Evolutionary conservation across 805 yeast species (phyloP).

Genomic region (Alloascoidea africana): DNA sequence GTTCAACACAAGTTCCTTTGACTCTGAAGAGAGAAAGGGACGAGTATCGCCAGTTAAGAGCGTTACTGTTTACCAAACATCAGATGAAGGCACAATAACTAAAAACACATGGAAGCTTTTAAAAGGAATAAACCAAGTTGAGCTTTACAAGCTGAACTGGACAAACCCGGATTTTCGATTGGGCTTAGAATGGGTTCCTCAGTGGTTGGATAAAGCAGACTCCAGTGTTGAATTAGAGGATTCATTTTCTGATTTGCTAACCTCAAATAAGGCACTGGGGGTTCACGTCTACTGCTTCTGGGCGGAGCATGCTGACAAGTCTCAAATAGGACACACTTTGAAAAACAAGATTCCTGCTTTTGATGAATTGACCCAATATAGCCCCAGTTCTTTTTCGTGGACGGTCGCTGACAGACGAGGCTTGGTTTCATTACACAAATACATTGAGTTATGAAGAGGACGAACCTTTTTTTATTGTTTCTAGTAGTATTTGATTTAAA

Average conservation of each 20-base stretch:
- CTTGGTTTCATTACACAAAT: slow-evolving; percentile 40
- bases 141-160: slow-evolving; percentile 54
- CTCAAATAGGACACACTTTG: slow-evolving; percentile 21
- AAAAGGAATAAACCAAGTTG: slow-evolving; percentile 49
- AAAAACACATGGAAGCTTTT: slow-evolving; percentile 32
- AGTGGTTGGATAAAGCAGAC: slow-evolving; percentile 30
- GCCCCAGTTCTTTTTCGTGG: slow-evolving; percentile 50
- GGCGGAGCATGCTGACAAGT: slow-evolving; percentile 50
- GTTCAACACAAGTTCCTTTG: slow-evolving; percentile 36
- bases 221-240: slow-evolving; percentile 18
- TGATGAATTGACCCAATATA: slow-evolving; percentile 50
- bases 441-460: slow-evolving; percentile 29
- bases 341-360: slow-evolving; percentile 47
- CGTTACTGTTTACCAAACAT: slow-evolving; percentile 30
- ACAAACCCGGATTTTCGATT: slow-evolving; percentile 34
- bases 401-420: slow-evolving; percentile 55
- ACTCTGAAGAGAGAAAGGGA: slow-evolving; percentile 14
- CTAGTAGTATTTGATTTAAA: no score
- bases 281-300: slow-evolving; percentile 56
- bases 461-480: no score
- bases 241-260: neutral
- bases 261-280: slow-evolving; percentile 26
- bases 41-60: slow-evolving; percentile 48
- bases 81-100: neutral
- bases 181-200: slow-evolving; percentile 69